Percentiles rank a stretch among this genome's conserved stretches.
Evolutionary conservation across 2,329 filamentous ascomycete genomes (phyloP).

Genomic region (Colletotrichum sp.): DNA sequence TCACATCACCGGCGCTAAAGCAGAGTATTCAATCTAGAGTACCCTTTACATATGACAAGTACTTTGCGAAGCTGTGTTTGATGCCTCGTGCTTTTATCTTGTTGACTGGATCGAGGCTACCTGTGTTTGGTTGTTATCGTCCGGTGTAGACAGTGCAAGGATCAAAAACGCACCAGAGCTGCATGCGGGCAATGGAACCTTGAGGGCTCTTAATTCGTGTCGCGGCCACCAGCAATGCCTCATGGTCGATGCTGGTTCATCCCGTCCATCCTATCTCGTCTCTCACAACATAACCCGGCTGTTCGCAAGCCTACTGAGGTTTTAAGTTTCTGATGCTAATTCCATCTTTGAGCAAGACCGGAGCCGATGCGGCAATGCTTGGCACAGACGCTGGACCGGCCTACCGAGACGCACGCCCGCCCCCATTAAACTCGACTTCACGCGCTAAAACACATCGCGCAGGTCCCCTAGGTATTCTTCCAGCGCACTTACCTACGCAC

Average conservation of each 20-base stretch:
- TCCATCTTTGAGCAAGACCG: neutral
- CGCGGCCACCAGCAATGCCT: neutral
- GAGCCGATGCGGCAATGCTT: neutral
- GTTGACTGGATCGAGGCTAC: neutral
- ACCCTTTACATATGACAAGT: neutral
- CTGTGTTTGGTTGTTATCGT: neutral
- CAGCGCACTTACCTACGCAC: neutral
- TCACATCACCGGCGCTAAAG: neutral
- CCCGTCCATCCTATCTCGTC: neutral
- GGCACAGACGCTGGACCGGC: neutral
- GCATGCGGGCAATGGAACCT: neutral
- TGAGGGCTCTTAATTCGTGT: neutral
- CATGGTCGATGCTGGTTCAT: neutral
- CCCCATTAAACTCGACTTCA: neutral
- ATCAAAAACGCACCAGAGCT: neutral
- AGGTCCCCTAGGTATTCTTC: neutral
- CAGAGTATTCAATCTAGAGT: neutral
- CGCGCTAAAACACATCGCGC: neutral
- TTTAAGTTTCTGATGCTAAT: neutral
- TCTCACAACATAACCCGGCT: neutral
- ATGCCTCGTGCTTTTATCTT: neutral
- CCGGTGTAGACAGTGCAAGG: neutral
- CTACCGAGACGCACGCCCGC: neutral
- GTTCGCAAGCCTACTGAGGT: neutral
- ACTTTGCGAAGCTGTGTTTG: neutral